Conservation (phyloP, 305 asterid species). For the Ajuga reptans region DNA sequence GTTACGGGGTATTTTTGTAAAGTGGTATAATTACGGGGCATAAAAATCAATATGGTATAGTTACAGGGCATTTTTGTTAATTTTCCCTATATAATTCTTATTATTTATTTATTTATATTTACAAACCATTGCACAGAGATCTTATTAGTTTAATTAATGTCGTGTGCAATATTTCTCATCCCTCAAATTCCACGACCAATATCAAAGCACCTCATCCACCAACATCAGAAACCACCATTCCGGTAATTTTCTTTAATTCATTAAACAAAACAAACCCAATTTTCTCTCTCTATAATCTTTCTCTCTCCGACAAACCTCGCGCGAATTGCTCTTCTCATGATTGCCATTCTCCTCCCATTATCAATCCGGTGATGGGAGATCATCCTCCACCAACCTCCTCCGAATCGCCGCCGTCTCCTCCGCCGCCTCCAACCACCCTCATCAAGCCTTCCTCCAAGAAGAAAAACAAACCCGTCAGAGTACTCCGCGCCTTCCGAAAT, state of each 20-base stretch:
- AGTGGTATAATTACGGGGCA: too few species aligned
- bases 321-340: conserved; percentile 15
- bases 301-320: neutral
- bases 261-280: neutral
- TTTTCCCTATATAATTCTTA: too few species aligned
- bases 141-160: too few species aligned
- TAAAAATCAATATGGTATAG: too few species aligned
- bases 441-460: conserved; percentile 42
- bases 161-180: neutral
- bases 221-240: neutral
- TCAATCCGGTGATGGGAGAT: conserved; percentile 60
- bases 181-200: neutral
- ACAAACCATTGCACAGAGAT: too few species aligned
- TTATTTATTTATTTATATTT: too few species aligned
- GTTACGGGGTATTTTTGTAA: too few species aligned
- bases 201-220: neutral
- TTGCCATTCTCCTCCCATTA: conserved; percentile 35
- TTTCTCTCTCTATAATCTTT: neutral
- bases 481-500: conserved; percentile 48
- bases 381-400: conserved; percentile 19
- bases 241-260: neutral
- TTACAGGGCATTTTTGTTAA: too few species aligned
- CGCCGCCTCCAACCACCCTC: conserved; percentile 32
- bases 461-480: conserved; percentile 26
- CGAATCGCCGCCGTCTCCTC: conserved; percentile 22